A percentile compares a stretch with the other conserved stretches of the same genome.
Conservation (phyloP, 495 filamentous ascomycete species). For the Lichenothelia convexa region DNA sequence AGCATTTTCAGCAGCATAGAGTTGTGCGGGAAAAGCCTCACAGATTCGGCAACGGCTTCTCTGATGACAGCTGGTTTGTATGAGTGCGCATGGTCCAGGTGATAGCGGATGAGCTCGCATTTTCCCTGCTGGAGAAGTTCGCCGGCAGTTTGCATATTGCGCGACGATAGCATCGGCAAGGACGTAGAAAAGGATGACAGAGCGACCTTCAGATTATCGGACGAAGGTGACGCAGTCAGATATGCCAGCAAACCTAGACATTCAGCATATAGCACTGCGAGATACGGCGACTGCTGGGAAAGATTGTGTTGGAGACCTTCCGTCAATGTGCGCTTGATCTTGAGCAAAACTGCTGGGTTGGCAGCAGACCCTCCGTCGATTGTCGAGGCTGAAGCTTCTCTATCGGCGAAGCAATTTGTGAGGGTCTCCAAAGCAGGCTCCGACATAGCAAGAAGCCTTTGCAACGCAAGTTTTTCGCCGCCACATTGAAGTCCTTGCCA, state of each 20-base stretch:
- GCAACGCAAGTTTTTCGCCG: constrained; percentile 28
- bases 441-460: constrained; percentile 28
- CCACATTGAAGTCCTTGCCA: constrained; percentile 43
- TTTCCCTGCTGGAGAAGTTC: constrained; percentile 21
- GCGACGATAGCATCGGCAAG: neutral
- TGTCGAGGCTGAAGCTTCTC: neutral
- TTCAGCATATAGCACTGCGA: constrained; percentile 7
- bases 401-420: too few species aligned
- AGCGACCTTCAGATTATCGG: neutral
- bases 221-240: neutral
- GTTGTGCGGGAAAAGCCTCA: constrained; percentile 53
- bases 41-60: constrained; percentile 34
- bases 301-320: constrained; percentile 9
- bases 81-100: constrained; percentile 34
- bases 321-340: constrained; percentile 6
- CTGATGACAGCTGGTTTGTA: constrained; percentile 50
- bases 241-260: constrained; percentile 9
- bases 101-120: constrained; percentile 46
- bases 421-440: too few species aligned
- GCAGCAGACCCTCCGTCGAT: neutral
- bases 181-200: neutral
- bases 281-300: neutral
- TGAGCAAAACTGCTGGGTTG: constrained; percentile 4
- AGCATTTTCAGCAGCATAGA: constrained; percentile 57
- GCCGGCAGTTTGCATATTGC: constrained; percentile 1